Conservation (phyloP, 2,329 filamentous ascomycete genomes). For the Fusarium tupiense region DNA sequence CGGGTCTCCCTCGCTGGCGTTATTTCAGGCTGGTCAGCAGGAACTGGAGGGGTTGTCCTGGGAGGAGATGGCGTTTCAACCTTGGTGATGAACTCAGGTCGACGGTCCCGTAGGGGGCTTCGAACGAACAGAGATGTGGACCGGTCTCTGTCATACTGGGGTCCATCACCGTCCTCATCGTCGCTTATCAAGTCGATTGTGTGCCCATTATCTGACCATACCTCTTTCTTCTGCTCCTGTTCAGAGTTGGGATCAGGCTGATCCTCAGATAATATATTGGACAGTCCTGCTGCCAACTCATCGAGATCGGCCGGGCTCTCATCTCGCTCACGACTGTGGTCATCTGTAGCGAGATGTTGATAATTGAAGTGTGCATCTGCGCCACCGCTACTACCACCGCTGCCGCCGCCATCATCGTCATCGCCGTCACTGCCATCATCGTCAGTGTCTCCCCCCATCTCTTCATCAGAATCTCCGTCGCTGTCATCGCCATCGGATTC, state of each 20-base stretch:
- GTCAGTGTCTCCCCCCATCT: constrained; percentile 1
- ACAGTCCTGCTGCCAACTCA: neutral
- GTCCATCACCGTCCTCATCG: neutral
- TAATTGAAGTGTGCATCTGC: neutral
- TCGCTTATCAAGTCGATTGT: constrained; percentile 8
- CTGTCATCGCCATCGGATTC: neutral
- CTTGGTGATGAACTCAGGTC: constrained; percentile 6
- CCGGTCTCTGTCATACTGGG: neutral
- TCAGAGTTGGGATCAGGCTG: neutral
- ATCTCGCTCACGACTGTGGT: neutral
- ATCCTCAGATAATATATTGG: neutral
- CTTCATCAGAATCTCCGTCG: neutral
- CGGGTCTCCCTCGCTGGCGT: constrained; percentile 3
- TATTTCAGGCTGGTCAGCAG: neutral
- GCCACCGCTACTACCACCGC: neutral
- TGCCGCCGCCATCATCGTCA: neutral
- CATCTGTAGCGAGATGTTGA: neutral
- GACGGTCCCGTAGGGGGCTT: neutral
- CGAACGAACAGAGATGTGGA: constrained; percentile 17
- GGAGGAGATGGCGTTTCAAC: neutral
- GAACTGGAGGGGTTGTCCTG: too few species aligned
- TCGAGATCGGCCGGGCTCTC: neutral
- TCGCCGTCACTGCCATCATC: neutral
- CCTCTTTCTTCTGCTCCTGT: neutral
- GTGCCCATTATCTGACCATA: neutral